phyloP scores from a whole-genome alignment of 192 early-diverging fungal genomes.

The Anaeromyces robustus region DNA sequence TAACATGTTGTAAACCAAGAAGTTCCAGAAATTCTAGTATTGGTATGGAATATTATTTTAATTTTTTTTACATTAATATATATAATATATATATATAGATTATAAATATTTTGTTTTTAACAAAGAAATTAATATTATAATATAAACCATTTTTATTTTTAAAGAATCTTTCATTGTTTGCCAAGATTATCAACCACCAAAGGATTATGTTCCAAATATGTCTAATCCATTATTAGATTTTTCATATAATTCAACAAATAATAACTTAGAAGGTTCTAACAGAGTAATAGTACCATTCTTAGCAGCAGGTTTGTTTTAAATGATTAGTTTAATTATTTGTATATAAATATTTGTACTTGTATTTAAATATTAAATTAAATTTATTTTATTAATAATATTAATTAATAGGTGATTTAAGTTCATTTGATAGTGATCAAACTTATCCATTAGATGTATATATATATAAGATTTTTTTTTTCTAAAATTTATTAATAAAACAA shows the following conservation, averaged over 20 bases:
- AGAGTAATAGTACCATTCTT: slow-evolving; percentile 2
- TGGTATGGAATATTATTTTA: no score
- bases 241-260: slow-evolving; percentile 28
- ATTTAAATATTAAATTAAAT: neutral
- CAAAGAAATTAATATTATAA: no score
- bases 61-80: no score
- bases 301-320: neutral
- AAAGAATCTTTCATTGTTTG: slow-evolving; percentile 87
- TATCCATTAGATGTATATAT: slow-evolving; percentile 46
- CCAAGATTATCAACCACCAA: slow-evolving; percentile 72
- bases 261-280: neutral
- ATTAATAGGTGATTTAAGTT: slow-evolving; percentile 61
- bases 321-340: no score
- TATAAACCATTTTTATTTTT: no score
- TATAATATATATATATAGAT: no score
- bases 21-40: slow-evolving; percentile 84
- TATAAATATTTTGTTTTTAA: no score
- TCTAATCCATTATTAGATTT: slow-evolving; percentile 74
- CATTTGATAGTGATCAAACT: slow-evolving; percentile 77
- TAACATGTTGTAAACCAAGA: slow-evolving; percentile 84
- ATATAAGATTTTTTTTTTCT: no score
- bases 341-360: no score
- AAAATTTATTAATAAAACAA: no score
- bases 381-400: neutral
- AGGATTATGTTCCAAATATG: slow-evolving; percentile 76